Evolutionary conservation across 306 rosid genomes (phyloP).

Genomic region (Begonia masoniana): DNA sequence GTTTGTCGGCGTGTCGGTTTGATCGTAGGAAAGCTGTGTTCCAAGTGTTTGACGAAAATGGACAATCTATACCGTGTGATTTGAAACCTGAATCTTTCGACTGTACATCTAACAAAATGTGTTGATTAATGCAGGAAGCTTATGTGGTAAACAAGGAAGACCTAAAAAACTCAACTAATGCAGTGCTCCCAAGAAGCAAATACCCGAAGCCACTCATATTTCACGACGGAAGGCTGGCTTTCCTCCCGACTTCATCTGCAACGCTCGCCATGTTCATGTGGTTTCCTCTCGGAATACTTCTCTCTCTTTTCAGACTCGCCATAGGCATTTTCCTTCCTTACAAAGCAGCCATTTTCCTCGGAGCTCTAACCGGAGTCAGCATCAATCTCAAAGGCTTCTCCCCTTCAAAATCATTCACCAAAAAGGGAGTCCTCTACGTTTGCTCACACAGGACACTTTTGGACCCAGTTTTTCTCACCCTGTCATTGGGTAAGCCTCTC

Average conservation of each 20-base stretch:
- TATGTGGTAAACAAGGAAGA: constrained; percentile 53
- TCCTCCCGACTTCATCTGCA: constrained; percentile 74
- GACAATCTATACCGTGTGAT: too few species aligned
- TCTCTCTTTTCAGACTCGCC: constrained; percentile 55
- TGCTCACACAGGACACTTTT: constrained; percentile 64
- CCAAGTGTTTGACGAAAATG: too few species aligned
- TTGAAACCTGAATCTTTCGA: too few species aligned
- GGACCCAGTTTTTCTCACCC: constrained; percentile 67
- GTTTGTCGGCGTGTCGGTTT: too few species aligned
- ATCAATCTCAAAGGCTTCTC: constrained; percentile 18
- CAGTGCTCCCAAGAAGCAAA: constrained; percentile 34
- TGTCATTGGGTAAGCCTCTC: constrained; percentile 30
- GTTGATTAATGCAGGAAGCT: constrained; percentile 38
- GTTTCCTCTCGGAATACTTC: constrained; percentile 53
- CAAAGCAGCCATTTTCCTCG: constrained; percentile 23
- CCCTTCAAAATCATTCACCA: constrained; percentile 8
- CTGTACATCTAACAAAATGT: too few species aligned
- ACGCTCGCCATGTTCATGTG: constrained; percentile 61
- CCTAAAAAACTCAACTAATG: constrained; percentile 7
- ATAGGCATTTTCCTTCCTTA: constrained; percentile 54
- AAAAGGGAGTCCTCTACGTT: constrained; percentile 52
- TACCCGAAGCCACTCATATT: constrained; percentile 75
- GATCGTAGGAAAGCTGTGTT: too few species aligned
- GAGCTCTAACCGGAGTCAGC: constrained; percentile 30
- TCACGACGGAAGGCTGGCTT: constrained; percentile 88